Evolutionary conservation across 2,329 filamentous ascomycete species (phyloP).

Genomic region (Hypoxylon sp.): DNA sequence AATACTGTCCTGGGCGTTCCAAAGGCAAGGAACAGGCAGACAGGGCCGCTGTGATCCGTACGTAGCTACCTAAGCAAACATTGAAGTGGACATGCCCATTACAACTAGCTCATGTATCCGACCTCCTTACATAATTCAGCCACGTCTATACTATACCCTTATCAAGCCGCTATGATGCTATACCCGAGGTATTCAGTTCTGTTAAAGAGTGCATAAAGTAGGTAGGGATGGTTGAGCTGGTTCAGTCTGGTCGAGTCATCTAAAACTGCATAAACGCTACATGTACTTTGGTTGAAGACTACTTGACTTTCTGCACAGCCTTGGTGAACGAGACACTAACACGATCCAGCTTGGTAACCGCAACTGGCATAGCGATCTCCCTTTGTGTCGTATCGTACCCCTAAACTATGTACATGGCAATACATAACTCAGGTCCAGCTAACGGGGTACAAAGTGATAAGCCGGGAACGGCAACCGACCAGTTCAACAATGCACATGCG

Average conservation of each 20-base stretch:
- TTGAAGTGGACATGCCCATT: background rate
- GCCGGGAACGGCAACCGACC: conserved; percentile 30
- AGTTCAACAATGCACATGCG: conserved; percentile 32
- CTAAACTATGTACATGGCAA: conserved; percentile 5
- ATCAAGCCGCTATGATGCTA: background rate
- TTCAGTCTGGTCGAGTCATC: conserved; percentile 8
- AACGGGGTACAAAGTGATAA: conserved; percentile 23
- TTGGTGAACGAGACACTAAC: conserved; percentile 1
- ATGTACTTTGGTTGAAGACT: conserved; percentile 13
- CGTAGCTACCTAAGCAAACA: background rate
- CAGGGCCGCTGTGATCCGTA: conserved; percentile 6
- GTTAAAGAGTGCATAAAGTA: conserved; percentile 2
- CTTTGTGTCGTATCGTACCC: conserved; percentile 12
- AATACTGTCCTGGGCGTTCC: conserved; percentile 6
- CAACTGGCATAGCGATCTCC: background rate
- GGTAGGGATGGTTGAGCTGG: background rate
- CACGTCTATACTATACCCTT: background rate
- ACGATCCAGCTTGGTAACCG: conserved; percentile 12
- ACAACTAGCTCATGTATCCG: conserved; percentile 4
- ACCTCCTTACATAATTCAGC: conserved; percentile 5
- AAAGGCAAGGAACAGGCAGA: conserved; percentile 31
- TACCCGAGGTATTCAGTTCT: background rate
- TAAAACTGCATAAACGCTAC: conserved; percentile 13
- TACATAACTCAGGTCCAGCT: conserved; percentile 11
- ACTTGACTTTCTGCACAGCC: conserved; percentile 12